Evolutionary conservation across 1,284 basidiomycete species (phyloP), one percentile per base, ranked within the genome.

Genomic region (Ceratobasidium sp.): DNA sequence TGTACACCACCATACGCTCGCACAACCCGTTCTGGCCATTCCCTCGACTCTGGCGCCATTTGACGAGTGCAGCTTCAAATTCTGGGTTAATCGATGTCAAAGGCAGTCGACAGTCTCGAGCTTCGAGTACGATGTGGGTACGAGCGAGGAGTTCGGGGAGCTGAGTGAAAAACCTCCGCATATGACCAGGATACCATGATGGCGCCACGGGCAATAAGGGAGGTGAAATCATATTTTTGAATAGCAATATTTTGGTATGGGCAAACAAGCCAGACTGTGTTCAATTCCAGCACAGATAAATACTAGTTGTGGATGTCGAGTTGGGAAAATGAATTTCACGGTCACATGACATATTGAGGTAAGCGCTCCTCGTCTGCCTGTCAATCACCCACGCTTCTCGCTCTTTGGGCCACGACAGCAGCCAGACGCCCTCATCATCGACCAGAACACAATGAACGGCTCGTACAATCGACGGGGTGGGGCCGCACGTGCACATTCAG

Each of bases 171-270:
- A 96, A 97, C 79, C 90, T 87, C 80, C 90, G 91, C 97, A 98
- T 99, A 82, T 99, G 97, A 10, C 97, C 97, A 30, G 94, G 92
- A 81, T 93, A 97, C 96, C 96, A 98, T 83, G 94, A 96, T 65
- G 93, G 92, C n/a, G 94, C 88, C 60, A 83, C 80, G 59, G 92
- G 91, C 50, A 93, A 83, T 3, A 55, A 28, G 1, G 50, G 64
- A 41, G 50, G 64, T 1, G 50, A 23, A 23, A 48, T 67, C 64
- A 67, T 67, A 6, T 16, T 8, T n/a, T 23, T 9, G 14, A 4
- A 9, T 5, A 55, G 18, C 5, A 18, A 2, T 26, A 14, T 18
- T 28, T 4, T 52, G 12, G 21, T 23, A 3, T 55, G 28, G 52
- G 28, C 14, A 55, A 18, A 34, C n/a, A n/a, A n/a, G n/a, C n/a